phyloP scores from a whole-genome alignment of 306 rosid genomes.

The Gleditsia sinensis region DNA sequence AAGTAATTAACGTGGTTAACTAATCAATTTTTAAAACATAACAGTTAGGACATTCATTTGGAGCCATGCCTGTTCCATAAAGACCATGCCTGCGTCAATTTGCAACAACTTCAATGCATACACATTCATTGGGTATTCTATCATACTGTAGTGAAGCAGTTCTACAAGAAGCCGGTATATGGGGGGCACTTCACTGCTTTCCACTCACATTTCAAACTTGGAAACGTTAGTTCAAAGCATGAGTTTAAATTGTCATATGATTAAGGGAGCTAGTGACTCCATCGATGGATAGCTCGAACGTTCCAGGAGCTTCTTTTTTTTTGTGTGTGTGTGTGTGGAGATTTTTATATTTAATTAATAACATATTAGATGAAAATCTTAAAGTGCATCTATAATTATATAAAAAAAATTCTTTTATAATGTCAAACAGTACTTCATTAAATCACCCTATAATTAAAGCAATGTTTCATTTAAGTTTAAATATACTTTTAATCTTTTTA shows the following conservation, averaged over 20 bases:
- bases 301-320: no score
- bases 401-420: no score
- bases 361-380: no score
- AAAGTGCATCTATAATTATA: no score
- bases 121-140: slow-evolving; percentile 28
- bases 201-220: slow-evolving; percentile 24
- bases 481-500: no score
- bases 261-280: no score
- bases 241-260: slow-evolving; percentile 12
- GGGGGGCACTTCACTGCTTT: slow-evolving; percentile 24
- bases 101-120: slow-evolving; percentile 10
- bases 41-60: slow-evolving; percentile 1
- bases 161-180: slow-evolving; percentile 32
- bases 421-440: no score
- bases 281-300: no score
- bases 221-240: slow-evolving; percentile 42
- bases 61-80: not conserved
- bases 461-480: no score
- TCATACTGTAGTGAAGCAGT: slow-evolving; percentile 34
- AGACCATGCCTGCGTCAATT: not conserved
- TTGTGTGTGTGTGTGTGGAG: no score
- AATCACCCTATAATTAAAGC: no score
- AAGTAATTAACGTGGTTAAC: not conserved
- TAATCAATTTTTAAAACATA: slow-evolving; percentile 12
- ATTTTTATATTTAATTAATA: no score